A percentile compares a stretch with the other conserved stretches of the same genome.
phyloP scores from a whole-genome alignment of 495 filamentous ascomycete genomes.

The Penicillium robsamsonii region DNA sequence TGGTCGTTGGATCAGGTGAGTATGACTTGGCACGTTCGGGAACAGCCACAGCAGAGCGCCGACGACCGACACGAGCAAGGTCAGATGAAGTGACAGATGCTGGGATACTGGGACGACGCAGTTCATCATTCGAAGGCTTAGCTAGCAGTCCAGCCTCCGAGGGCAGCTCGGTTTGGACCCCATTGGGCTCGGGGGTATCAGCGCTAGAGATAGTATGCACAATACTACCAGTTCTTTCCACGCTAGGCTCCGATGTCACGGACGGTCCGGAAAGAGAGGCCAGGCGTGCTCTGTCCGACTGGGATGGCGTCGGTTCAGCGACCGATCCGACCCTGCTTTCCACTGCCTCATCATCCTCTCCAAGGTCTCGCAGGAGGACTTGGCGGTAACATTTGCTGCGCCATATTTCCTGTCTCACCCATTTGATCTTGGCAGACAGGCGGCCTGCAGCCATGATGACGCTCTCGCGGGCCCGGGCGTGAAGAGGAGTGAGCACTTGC shows the following conservation, averaged over 20 bases:
- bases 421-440: slow-evolving; percentile 86
- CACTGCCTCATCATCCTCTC: slow-evolving; percentile 58
- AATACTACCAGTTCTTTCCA: slow-evolving; percentile 20
- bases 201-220: slow-evolving; percentile 20
- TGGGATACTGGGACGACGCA: slow-evolving; percentile 40
- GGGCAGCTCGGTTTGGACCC: slow-evolving; percentile 5
- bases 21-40: slow-evolving; percentile 34
- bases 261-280: slow-evolving; percentile 26
- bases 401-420: slow-evolving; percentile 92
- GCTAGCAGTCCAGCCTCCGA: slow-evolving; percentile 19
- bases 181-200: slow-evolving; percentile 18
- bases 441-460: slow-evolving; percentile 80
- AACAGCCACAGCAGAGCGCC: slow-evolving; percentile 27
- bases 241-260: slow-evolving; percentile 20
- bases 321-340: slow-evolving; percentile 15
- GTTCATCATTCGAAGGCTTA: slow-evolving; percentile 24
- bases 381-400: slow-evolving; percentile 86
- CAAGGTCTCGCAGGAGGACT: slow-evolving; percentile 78
- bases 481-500: slow-evolving; percentile 82
- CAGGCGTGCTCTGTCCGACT: slow-evolving; percentile 13
- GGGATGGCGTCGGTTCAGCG: slow-evolving; percentile 17
- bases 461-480: slow-evolving; percentile 79
- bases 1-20: slow-evolving; percentile 23
- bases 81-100: slow-evolving; percentile 36
- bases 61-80: slow-evolving; percentile 27